Base-by-base conservation (phyloP, 78 protist genomes). In the Dictyostelium firmibasis region DNA sequence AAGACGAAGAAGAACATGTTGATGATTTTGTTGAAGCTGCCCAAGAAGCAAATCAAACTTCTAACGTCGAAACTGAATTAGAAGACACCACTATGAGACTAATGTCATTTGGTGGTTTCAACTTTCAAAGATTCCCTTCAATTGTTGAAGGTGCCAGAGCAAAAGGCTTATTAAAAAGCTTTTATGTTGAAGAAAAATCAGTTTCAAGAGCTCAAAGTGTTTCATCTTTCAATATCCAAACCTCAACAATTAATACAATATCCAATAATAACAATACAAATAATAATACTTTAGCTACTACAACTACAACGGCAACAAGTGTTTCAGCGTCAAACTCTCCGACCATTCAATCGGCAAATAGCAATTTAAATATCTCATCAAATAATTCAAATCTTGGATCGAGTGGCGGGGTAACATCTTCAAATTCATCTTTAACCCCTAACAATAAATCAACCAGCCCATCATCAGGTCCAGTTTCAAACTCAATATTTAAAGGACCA, bases 31-130 rank as follows among this genome's bases (percentile, higher is more conserved):
- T 81, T 2, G 94, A 89, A 50, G 76, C 94, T 14, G 94, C 87
- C 4, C 41, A 57, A 35, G 84, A 75, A 23, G 92, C 92, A 23
- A 31, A 38, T 18, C 57, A 86, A 64, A 53, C 70, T 16, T 41
- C 43, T 23, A 41, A 23, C 2, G 84, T 60, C 25, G 64, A 41
- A 67, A 18, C 33, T 23, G 91, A 69, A n/a, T 35, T 8, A 2
- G 87, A 81, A n/a, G 94, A 89, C 31, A 57, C 53, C 16, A 44
- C 83, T 11, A 79, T 53, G 18, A 57, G 94, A 81, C 8, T 41
- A 23, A 89, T 89, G 94, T 87, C 94, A 31, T 89, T 89, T 44
- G 94, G 94, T 70, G 94, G 94, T n/a, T 89, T 89, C 57, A 81
- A 89, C 33, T 89, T 81, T n/a, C 94, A 89, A 41, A 31, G 94